A percentile compares a stretch with the other conserved stretches of the same genome.
Evolutionary conservation across 352 stramenopile species (phyloP).

Genomic region (Pythium sukuiense): DNA sequence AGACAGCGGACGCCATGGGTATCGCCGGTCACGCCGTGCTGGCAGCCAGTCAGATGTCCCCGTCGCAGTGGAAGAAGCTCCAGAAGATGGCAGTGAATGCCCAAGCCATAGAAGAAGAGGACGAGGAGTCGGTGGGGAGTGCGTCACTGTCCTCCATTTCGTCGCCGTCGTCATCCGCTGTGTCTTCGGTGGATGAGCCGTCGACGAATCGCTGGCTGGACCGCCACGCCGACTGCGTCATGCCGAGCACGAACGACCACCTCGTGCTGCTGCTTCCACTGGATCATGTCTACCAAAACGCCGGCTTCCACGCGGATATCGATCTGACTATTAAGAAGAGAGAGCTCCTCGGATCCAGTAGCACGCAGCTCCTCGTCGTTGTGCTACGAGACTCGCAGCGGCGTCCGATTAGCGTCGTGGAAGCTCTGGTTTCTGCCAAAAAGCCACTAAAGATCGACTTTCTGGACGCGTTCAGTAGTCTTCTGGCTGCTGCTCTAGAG

Average conservation of each 20-base stretch:
- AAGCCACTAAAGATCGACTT: constrained; percentile 24
- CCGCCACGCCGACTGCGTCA: constrained; percentile 11
- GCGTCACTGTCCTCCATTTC: background rate
- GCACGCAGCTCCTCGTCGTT: constrained; percentile 22
- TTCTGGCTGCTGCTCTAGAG: constrained; percentile 24
- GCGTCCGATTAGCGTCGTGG: constrained; percentile 14
- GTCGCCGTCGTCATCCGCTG: constrained; percentile 1
- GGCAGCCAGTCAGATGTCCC: background rate
- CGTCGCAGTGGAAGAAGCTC: constrained; percentile 10
- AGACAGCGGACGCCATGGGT: constrained; percentile 3
- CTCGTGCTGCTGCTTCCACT: constrained; percentile 17
- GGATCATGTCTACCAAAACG: constrained; percentile 7
- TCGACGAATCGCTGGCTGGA: constrained; percentile 16
- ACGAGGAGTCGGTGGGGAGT: background rate
- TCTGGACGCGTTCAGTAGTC: constrained; percentile 24
- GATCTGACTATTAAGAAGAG: constrained; percentile 21
- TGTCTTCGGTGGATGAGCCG: constrained; percentile 2
- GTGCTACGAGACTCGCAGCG: constrained; percentile 16
- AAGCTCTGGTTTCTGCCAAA: constrained; percentile 17
- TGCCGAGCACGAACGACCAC: constrained; percentile 21
- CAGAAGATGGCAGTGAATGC: background rate
- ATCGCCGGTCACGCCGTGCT: constrained; percentile 13
- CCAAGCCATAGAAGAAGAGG: background rate
- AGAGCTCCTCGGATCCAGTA: constrained; percentile 6
- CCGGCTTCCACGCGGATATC: constrained; percentile 24